Evolutionary conservation across 2,329 filamentous ascomycete genomes (phyloP).

Genomic region (Thelonectria blattea): DNA sequence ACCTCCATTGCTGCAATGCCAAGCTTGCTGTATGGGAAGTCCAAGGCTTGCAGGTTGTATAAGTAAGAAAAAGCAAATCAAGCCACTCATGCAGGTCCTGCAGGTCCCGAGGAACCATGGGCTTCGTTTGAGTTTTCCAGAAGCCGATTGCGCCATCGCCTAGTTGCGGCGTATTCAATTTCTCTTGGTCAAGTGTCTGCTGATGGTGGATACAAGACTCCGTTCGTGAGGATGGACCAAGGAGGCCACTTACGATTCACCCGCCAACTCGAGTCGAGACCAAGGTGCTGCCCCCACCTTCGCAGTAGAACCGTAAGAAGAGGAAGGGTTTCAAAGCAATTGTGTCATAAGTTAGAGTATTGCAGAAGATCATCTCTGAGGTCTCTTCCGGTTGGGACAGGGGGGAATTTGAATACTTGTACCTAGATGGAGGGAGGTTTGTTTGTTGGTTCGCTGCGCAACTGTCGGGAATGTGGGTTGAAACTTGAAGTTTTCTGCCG

Average conservation of each 20-base stretch:
- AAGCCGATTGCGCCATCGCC: slow-evolving; percentile 17
- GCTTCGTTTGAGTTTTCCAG: slow-evolving; percentile 10
- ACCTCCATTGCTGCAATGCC: slow-evolving; percentile 1
- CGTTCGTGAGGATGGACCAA: neutral
- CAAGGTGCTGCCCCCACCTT: neutral
- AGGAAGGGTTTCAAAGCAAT: neutral
- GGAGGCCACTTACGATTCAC: neutral
- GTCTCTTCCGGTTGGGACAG: neutral
- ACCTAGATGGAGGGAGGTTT: too few relatives aligned
- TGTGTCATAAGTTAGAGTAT: neutral
- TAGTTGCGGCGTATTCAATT: slow-evolving; percentile 1
- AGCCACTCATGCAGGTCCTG: neutral
- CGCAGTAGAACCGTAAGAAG: neutral
- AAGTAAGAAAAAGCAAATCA: neutral
- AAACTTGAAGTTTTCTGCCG: too few relatives aligned
- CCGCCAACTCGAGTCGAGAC: neutral
- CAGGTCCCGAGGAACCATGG: neutral
- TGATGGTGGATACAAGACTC: slow-evolving; percentile 5
- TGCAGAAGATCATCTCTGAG: neutral
- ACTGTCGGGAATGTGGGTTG: too few relatives aligned
- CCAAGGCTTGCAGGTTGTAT: neutral
- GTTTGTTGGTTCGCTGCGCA: too few relatives aligned
- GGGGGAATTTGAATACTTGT: too few relatives aligned
- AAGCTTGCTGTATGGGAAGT: neutral
- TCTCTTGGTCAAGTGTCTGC: slow-evolving; percentile 7